Base-by-base conservation (phyloP, 106 monocot species). In the Dactylorhiza incarnata region DNA sequence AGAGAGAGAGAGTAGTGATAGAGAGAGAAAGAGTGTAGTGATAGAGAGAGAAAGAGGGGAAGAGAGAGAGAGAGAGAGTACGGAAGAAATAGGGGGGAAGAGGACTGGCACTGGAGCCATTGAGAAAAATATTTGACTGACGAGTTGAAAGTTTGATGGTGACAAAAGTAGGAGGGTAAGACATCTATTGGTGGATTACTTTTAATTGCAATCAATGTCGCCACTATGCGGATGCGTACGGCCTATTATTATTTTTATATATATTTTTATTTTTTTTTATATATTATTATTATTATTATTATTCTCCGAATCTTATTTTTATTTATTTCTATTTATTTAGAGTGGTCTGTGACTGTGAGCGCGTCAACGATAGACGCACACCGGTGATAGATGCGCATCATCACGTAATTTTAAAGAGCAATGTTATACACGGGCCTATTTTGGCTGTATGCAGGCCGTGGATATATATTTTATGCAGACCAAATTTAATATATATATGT, bases 141-240 rank as follows among this genome's bases (percentile, higher is more conserved):
- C 29, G 29, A 58, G 58, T 58, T 58, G 58, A 58, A 58, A 58
- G 58, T 17, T 58, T 58, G 58, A 58, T 58, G 58, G 58, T 19
- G 58, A 58, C 58, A 58, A 58, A 58, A 58, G 58, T 58, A 6
- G 58, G 58, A 20, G 58, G 58, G 58, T 58, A n/a, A 20, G 58
- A 58, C 7, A 22, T 7, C 58, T 4, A 58, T 29, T 58, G 58
- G 58, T 19, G 58, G 58, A 58, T 20, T 58, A 58, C 58, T 58
- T 58, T 58, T 58, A 58, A 58, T 58, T 58, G 58, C 58, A 58
- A 58, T 58, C 58, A 58, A 58, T 58, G 58, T 22, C n/a, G 58
- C 9, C 58, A 58, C 58, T 22, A 58, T 56, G 56, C 19, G 56
- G 19, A 56, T 56, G 19, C 56, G n/a, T 56, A 56, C 19, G 56